Base-by-base conservation (phyloP, 2,329 filamentous ascomycete genomes). In the Scopulariopsis brevicaulis region DNA sequence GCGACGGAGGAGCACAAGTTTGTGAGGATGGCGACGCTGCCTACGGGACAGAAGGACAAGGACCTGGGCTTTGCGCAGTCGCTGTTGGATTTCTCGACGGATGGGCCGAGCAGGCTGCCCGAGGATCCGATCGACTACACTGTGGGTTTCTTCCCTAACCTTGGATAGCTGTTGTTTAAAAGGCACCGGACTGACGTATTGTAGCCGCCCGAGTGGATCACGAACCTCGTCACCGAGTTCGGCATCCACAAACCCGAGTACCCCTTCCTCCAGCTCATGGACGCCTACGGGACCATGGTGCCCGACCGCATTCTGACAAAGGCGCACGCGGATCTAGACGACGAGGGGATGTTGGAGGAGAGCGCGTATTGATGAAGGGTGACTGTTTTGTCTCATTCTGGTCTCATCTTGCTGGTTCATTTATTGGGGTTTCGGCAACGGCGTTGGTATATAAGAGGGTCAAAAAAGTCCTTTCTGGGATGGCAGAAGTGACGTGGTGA, bases 1-100 rank as follows among this genome's bases (percentile, higher is more conserved):
- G 91, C 94, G 5, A 88, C 88, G 1, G 94, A 99, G 75, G 95
- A 89, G 65, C 94, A 99, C 77, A 99, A 99, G 74, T 96, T 99
- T 68, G 90, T 95, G 53, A 82, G 91, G 65, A 80, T 94, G 58
- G 32, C 58, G 28, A 58, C 56, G 12, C 94, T 92, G 65, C 90
- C 93, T 1, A 74, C 94, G 24, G 84, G 86, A 62, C 90, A 96
- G 71, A 56, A 53, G 34, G 61, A 62, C 50, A 83, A 86, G 60
- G 89, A 94, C 67, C 75, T 96, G 59, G 89, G 89, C 0, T 75
- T 96, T 63, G 81, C 87, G 67, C 90, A 96, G 71, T 80, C 83
- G 37, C 80, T 95, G 15, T 77, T 94, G 60, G 83, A 89, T 54
- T 95, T 94, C 69, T 78, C 78, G 64, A 83, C 82, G 1, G 76